phyloP scores from a whole-genome alignment of 1,284 basidiomycete genomes.

The Fomitopsis schrenkii region DNA sequence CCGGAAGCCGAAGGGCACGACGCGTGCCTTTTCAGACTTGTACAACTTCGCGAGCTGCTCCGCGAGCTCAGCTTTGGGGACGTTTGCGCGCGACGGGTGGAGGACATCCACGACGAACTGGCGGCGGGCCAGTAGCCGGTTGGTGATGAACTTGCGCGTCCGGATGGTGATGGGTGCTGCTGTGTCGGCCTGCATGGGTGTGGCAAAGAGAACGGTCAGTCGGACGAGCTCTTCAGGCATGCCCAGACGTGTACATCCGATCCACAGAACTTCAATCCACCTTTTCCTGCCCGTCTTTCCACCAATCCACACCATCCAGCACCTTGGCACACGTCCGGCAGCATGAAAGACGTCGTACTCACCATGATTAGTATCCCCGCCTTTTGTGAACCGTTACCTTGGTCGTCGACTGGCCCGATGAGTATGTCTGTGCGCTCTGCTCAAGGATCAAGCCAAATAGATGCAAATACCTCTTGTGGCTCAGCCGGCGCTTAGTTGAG shows the following conservation, averaged over 20 bases:
- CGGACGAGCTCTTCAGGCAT: constrained; percentile 13
- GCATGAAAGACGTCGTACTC: constrained; percentile 20
- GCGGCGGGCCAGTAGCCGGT: constrained; percentile 92
- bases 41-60: constrained; percentile 88
- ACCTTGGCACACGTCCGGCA: constrained; percentile 15
- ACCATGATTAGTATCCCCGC: constrained; percentile 30
- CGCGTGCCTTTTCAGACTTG: constrained; percentile 75
- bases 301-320: constrained; percentile 11
- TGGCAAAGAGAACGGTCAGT: constrained; percentile 15
- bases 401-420: constrained; percentile 24
- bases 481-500: not conserved
- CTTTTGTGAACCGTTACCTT: constrained; percentile 28
- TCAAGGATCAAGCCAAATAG: constrained; percentile 10
- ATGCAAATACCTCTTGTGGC: constrained; percentile 8
- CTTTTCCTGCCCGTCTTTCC: constrained; percentile 18
- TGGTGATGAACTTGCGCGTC: constrained; percentile 99
- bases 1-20: constrained; percentile 78
- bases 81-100: constrained; percentile 94
- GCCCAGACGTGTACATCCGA: constrained; percentile 28
- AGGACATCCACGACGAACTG: constrained; percentile 95
- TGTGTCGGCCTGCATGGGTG: constrained; percentile 60
- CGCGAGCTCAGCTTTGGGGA: constrained; percentile 89
- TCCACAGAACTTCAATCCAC: constrained; percentile 29
- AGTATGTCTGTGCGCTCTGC: constrained; percentile 15
- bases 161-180: constrained; percentile 94